Base-by-base conservation (phyloP, 495 filamentous ascomycete genomes). In the Aspergillus steynii region DNA sequence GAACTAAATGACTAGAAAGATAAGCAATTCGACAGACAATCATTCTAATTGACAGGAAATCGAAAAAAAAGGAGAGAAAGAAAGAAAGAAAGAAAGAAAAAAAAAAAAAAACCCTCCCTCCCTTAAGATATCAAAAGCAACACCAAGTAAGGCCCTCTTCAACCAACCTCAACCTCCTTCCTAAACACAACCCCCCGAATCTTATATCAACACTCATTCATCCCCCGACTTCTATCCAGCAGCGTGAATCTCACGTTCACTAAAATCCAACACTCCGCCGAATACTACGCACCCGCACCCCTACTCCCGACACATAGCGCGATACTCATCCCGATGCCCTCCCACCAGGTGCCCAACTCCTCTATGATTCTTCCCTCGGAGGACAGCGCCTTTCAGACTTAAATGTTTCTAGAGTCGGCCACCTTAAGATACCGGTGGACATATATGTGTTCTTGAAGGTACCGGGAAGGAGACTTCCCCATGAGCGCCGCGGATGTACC, bases 321-420 rank as follows among this genome's bases (percentile, higher is more conserved):
- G 5, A 34, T 34, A 34, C 1, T 34, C 31, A 9, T 5, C 9
- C 9, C 9, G 31, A 7, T 34, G 31, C 31, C 5, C 31, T 3
- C 5, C 31, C 31, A 34, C 31, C 31, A 34, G 3, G 9, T 34
- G 1, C 9, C 31, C 6, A 34, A 9, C 5, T 34, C 31, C 31
- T 34, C 31, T 9, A 34, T 7, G 31, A 5, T 1, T 34, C 31
- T 34, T 34, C 31, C 31, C 20, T 20, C 9, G 31, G 5, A 9
- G 31, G 6, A 9, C 31, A 7, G 46, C 5, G 0, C 68, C 72
- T n/a, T 67, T 59, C 2, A 74, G 61, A 0, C 72, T 63, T 47
- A 74, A 70, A 34, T 69, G 69, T 31, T 45, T 47, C 54, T 6
- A 76, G 51, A 32, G 54, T 53, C 8, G 68, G 72, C 70, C 72